Percentiles rank a stretch among this genome's conserved stretches.
phyloP scores from a whole-genome alignment of 805 yeast genomes.

The Kluyveromyces siamensis region DNA sequence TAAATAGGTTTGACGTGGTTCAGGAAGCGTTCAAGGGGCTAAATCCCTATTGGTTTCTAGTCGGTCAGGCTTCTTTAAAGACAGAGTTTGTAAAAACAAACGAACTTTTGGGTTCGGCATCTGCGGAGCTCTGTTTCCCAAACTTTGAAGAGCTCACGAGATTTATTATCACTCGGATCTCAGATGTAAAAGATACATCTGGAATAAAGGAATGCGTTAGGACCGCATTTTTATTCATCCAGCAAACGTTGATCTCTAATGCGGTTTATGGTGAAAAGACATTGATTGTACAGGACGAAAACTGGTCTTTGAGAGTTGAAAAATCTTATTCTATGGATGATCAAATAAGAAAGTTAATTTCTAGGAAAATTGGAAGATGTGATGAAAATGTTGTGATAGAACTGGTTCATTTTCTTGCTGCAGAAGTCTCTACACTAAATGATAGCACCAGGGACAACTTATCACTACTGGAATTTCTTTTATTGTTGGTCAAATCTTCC shows the following conservation, averaged over 20 bases:
- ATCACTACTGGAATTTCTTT: not conserved
- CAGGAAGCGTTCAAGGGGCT: conserved; percentile 78
- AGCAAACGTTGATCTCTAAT: conserved; percentile 57
- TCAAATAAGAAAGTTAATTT: conserved; percentile 30
- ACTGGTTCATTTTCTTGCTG: not conserved
- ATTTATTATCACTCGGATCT: conserved; percentile 23
- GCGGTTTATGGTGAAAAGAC: conserved; percentile 44
- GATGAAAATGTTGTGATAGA: conserved; percentile 2
- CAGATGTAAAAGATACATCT: conserved; percentile 16
- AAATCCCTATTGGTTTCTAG: conserved; percentile 72
- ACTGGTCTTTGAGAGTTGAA: conserved; percentile 63
- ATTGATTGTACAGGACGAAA: conserved; percentile 57
- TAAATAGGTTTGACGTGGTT: conserved; percentile 59
- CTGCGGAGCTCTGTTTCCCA: conserved; percentile 42
- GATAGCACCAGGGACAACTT: not conserved
- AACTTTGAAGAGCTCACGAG: conserved; percentile 34
- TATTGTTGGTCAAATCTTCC: not conserved
- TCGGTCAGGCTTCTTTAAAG: conserved; percentile 39
- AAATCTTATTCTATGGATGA: conserved; percentile 60
- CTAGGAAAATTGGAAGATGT: conserved; percentile 13
- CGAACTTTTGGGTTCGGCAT: conserved; percentile 35
- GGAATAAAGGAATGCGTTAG: conserved; percentile 28
- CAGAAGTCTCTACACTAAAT: not conserved
- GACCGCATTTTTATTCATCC: conserved; percentile 42
- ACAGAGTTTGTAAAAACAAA: conserved; percentile 35